Percentiles rank a stretch among this genome's conserved stretches.
These are phyloP conservation scores for Candida sanyaensis DNA, from an alignment of 1,139 yeast species.

Conservation along the genomic window DNA sequence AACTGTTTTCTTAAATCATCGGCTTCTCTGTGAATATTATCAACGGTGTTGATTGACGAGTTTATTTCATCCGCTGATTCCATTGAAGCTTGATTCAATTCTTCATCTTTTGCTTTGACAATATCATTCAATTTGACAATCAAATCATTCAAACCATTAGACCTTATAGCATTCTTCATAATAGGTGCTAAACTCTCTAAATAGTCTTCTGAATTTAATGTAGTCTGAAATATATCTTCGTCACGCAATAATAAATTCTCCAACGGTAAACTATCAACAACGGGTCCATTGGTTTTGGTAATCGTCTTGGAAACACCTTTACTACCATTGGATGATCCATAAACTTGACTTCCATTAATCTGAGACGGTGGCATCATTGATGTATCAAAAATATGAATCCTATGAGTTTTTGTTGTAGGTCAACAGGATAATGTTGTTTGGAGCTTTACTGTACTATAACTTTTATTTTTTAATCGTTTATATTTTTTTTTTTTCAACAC, in stretches of 20 bases:
- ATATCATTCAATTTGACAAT: conserved; percentile 57
- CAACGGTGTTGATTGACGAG: conserved; percentile 57
- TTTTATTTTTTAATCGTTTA: too few relatives aligned
- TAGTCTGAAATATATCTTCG: conserved; percentile 49
- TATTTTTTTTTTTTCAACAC: neutral
- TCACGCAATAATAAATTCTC: conserved; percentile 45
- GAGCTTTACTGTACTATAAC: neutral
- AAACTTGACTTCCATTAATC: neutral
- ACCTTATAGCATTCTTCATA: conserved; percentile 64
- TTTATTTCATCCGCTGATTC: conserved; percentile 60
- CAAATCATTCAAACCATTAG: conserved; percentile 57
- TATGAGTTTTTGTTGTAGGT: neutral
- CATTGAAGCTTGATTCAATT: conserved; percentile 62
- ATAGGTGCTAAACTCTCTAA: conserved; percentile 80
- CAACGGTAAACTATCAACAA: conserved; percentile 33
- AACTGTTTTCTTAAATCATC: conserved; percentile 55
- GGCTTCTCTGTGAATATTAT: conserved; percentile 56
- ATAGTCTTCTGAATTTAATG: conserved; percentile 66
- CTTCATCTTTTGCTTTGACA: conserved; percentile 61
- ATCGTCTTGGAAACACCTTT: neutral
- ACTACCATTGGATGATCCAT: neutral
- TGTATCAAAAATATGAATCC: neutral
- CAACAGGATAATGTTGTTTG: neutral
- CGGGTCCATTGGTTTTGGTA: conserved; percentile 3
- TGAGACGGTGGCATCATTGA: conserved; percentile 9